Conservation (phyloP, 169 alveolate species). For the Babesia caballi region DNA sequence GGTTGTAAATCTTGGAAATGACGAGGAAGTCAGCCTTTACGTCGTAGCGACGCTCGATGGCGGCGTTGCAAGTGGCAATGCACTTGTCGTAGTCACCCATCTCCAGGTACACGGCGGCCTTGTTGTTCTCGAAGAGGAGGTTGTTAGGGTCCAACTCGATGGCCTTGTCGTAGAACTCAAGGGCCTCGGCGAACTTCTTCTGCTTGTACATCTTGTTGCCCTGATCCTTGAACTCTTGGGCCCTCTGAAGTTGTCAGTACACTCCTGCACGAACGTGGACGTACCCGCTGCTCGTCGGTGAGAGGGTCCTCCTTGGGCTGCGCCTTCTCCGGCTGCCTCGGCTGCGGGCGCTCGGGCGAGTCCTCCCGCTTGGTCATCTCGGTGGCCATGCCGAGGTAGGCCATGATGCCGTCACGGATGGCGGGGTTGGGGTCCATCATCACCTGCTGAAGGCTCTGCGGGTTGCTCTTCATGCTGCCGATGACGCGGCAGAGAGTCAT, state of each 20-base stretch:
- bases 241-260: constrained; percentile 32
- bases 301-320: constrained; percentile 63
- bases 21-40: constrained; percentile 85
- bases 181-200: constrained; percentile 91
- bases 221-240: constrained; percentile 76
- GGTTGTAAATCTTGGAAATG: constrained; percentile 82
- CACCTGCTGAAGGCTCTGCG: constrained; percentile 41
- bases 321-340: constrained; percentile 15
- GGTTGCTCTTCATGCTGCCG: constrained; percentile 39
- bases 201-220: constrained; percentile 84
- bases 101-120: constrained; percentile 95
- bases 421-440: constrained; percentile 59
- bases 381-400: constrained; percentile 49
- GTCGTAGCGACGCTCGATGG: constrained; percentile 89
- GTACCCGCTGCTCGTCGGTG: constrained; percentile 38
- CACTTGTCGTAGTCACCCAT: constrained; percentile 90
- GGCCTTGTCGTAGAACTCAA: constrained; percentile 90
- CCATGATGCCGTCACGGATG: constrained; percentile 57
- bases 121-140: constrained; percentile 83
- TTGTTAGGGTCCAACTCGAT: constrained; percentile 87
- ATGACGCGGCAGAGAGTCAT: constrained; percentile 23
- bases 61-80: constrained; percentile 88
- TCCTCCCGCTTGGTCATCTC: constrained; percentile 24
- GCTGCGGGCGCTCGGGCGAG: constrained; percentile 38
- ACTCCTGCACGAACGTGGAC: constrained; percentile 2